Evolutionary conservation across 1,139 yeast genomes (phyloP), one percentile per base, ranked within the genome.

Genomic region (Suhomyces atakaporum): DNA sequence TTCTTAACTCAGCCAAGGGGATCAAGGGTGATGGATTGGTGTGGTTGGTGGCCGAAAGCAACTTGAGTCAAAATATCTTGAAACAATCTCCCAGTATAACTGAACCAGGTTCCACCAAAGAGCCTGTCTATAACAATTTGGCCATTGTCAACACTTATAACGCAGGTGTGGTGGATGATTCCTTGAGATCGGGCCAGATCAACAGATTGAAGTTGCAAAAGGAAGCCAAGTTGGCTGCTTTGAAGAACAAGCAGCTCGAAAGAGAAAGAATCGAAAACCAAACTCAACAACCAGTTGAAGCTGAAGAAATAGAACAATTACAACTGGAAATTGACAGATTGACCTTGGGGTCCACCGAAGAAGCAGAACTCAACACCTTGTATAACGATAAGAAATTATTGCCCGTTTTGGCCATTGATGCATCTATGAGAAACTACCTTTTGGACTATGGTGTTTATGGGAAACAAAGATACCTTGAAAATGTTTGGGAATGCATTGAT

Each of bases 371-470:
- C 37, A 56, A 56, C 30, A 49, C 57, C 31, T 56, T 68, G 38
- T 69, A 47, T 48, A 56, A 60, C 16, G 72, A 67, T 46, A 66
- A 62, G 44, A 68, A 66, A 35, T 75, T 79, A 49, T 63, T 77
- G 36, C 92, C 94, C 3, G 60, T 83, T 25, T 63, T 84, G 40
- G 81, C 86, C 16, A 71, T 84, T 34, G 90, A 84, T 57, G 84
- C 79, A 7, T 79, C 86, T 23, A 83, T 85, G 51, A 77, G 82
- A 50, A 76, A 77, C 38, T 84, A 81, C 63, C 60, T 84, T 37
- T 62, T 75, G 43, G 92, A 84, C 58, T 84, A 83, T 50, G 94
- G 94, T 33, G 84, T 81, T 3, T 83, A 71, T 56, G 94, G 94
- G 38, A 84, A 84, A 58, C 74, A 69, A 43, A 56, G 63, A 40